Evolutionary conservation across 257 asterid genomes (phyloP).

Genomic region (Verbascum thapsus): DNA sequence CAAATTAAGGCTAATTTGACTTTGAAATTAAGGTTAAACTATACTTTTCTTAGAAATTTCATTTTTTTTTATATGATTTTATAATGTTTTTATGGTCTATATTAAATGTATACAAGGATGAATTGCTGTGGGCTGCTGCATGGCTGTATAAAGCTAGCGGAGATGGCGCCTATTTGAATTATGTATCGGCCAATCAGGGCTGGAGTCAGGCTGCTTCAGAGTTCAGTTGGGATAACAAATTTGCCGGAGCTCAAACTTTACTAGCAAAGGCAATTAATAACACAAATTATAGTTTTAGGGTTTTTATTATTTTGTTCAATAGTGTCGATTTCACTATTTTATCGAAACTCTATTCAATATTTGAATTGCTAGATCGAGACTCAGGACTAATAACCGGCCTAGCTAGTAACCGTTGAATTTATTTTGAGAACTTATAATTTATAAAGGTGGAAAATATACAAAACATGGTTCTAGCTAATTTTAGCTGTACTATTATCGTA

Average conservation of each 20-base stretch:
- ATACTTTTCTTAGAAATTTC: background rate
- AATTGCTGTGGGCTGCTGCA: conserved; percentile 78
- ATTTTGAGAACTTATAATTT: too few species aligned
- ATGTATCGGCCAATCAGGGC: conserved; percentile 44
- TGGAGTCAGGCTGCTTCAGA: conserved; percentile 67
- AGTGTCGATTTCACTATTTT: too few species aligned
- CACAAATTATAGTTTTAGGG: background rate
- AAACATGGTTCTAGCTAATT: too few species aligned
- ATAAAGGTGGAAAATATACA: too few species aligned
- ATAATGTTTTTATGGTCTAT: background rate
- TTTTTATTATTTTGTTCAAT: too few species aligned
- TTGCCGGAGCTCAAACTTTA: conserved; percentile 74
- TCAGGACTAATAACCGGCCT: too few species aligned
- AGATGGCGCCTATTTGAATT: conserved; percentile 50
- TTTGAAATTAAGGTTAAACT: background rate
- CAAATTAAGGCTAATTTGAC: background rate
- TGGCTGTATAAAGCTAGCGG: conserved; percentile 84
- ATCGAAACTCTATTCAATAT: too few species aligned
- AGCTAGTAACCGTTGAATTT: too few species aligned
- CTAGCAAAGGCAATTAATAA: conserved; percentile 53
- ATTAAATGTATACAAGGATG: conserved; percentile 51
- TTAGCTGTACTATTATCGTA: too few species aligned
- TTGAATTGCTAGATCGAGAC: too few species aligned
- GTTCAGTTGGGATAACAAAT: conserved; percentile 91
- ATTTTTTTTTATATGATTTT: too few species aligned